phyloP scores from a whole-genome alignment of 371 early-diverging fungal genomes.

The Mortierella sp. region DNA sequence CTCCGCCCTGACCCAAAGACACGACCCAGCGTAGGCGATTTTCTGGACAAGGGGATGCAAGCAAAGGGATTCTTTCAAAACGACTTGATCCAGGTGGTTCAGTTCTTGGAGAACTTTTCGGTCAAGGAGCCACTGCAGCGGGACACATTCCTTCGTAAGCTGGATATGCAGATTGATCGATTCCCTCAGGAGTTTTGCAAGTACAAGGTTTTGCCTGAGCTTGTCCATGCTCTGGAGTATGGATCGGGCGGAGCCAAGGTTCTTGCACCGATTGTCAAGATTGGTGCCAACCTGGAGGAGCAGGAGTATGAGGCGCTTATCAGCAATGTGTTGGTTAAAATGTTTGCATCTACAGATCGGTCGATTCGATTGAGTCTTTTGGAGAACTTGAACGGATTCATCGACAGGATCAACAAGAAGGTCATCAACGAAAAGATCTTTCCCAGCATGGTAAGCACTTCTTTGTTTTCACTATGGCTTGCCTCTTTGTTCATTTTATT shows the following conservation, averaged over 20 bases:
- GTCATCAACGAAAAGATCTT: conserved; percentile 88
- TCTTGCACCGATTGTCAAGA: conserved; percentile 85
- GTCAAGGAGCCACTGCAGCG: conserved; percentile 89
- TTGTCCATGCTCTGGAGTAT: conserved; percentile 91
- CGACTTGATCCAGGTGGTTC: conserved; percentile 81
- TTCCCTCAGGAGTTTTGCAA: conserved; percentile 89
- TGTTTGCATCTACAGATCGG: conserved; percentile 93
- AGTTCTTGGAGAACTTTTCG: conserved; percentile 89
- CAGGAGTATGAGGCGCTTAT: conserved; percentile 82
- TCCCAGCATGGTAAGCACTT: conserved; percentile 79
- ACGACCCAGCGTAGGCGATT: conserved; percentile 76
- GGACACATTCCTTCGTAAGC: conserved; percentile 78
- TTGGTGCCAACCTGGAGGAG: conserved; percentile 79
- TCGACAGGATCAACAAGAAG: conserved; percentile 77
- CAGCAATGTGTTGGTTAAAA: conserved; percentile 80
- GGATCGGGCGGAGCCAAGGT: conserved; percentile 93
- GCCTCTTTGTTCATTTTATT: not conserved
- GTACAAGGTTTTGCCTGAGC: conserved; percentile 91
- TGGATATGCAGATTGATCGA: conserved; percentile 64
- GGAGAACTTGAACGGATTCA: conserved; percentile 81
- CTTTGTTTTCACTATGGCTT: not conserved
- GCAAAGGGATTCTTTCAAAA: conserved; percentile 81
- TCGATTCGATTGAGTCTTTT: conserved; percentile 88
- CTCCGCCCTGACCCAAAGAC: conserved; percentile 65
- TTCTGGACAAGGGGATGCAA: conserved; percentile 75